Evolutionary conservation across 2,329 filamentous ascomycete species (phyloP), one percentile per base, ranked within the genome.

Genomic region (Talaromyces sp.): DNA sequence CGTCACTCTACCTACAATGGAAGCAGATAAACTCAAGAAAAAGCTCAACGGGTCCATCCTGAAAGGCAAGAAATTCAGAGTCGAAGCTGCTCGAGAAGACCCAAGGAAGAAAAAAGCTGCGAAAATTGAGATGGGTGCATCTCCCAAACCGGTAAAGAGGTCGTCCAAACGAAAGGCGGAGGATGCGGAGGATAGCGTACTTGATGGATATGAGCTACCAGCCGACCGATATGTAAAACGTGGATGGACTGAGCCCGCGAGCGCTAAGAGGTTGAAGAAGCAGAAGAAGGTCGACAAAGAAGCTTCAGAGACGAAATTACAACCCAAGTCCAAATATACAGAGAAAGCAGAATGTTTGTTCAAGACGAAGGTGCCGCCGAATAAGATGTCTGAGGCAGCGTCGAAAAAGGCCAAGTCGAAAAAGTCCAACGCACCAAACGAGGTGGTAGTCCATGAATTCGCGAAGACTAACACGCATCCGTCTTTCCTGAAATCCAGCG

Each of bases 11-110:
- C 93, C 93, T 0, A 79, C 76, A 2, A 86, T 87, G 78, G 93
- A 96, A 69, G 95, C 94, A 10, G 90, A 94, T n/a, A 96, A 93
- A 77, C 79, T 98, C 63, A 92, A 89, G 80, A 94, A 90, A 80
- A 98, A 95, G 80, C 84, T 98, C 59, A 91, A 97, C 82, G 94
- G 94, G 36, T 86, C 90, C 1, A 90, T 91, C 27, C 80, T 99
- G 65, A 95, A 90, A 75, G 95, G 95, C 8, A 84, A 84, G 67
- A 98, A 97, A 78, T 87, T 98, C 72, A 88, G 88, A 66, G 86
- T 99, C 66, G 92, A 97, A 72, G 88, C 89, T 69, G 95, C 95
- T 6, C 87, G 88, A 58, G 88, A 90, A 0, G 82, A 87, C 69
- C 85, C 87, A 80, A 81, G 68, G 73, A 80, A 79, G 75, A 58